Evolutionary conservation across 441 rosid genomes (phyloP).

Genomic region (Euphorbia schlechtendalii): DNA sequence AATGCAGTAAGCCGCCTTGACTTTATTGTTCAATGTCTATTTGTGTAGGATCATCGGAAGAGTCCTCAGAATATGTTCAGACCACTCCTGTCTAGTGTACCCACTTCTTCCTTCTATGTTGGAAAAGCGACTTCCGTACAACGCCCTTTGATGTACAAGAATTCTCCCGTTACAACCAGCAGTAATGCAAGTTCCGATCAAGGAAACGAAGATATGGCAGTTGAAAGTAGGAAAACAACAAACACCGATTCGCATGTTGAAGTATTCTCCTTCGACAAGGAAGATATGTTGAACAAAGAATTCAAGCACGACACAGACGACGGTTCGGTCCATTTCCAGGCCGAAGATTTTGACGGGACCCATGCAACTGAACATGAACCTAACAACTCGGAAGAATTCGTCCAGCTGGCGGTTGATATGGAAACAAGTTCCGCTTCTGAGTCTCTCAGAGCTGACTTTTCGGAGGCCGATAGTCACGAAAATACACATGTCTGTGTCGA

Average conservation of each 20-base stretch:
- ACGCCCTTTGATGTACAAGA: slow-evolving; percentile 52
- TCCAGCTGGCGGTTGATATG: slow-evolving; percentile 30
- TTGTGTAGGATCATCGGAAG: slow-evolving; percentile 78
- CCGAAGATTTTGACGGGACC: slow-evolving; percentile 35
- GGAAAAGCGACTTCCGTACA: slow-evolving; percentile 61
- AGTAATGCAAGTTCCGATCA: slow-evolving; percentile 65
- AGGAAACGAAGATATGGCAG: slow-evolving; percentile 34
- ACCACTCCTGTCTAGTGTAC: slow-evolving; percentile 95
- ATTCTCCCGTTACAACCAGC: slow-evolving; percentile 66
- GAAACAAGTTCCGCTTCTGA: slow-evolving; percentile 43
- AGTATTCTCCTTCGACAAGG: slow-evolving; percentile 50
- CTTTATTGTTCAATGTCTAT: slow-evolving; percentile 13
- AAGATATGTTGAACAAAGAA: slow-evolving; percentile 37
- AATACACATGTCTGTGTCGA: slow-evolving; percentile 44
- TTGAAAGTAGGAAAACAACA: slow-evolving; percentile 32
- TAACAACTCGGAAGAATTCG: slow-evolving; percentile 38
- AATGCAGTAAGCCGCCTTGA: too few relatives aligned
- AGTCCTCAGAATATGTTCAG: slow-evolving; percentile 97
- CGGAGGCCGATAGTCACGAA: slow-evolving; percentile 42
- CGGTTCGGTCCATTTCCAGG: slow-evolving; percentile 34
- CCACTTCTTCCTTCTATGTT: slow-evolving; percentile 70
- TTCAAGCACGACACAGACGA: slow-evolving; percentile 34
- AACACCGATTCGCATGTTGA: slow-evolving; percentile 47
- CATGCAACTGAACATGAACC: slow-evolving; percentile 32
- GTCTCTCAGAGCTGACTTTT: slow-evolving; percentile 32